Percentiles rank a stretch among this genome's conserved stretches.
Conservation (phyloP, 805 yeast species). For the Sugiyamaella americana region DNA sequence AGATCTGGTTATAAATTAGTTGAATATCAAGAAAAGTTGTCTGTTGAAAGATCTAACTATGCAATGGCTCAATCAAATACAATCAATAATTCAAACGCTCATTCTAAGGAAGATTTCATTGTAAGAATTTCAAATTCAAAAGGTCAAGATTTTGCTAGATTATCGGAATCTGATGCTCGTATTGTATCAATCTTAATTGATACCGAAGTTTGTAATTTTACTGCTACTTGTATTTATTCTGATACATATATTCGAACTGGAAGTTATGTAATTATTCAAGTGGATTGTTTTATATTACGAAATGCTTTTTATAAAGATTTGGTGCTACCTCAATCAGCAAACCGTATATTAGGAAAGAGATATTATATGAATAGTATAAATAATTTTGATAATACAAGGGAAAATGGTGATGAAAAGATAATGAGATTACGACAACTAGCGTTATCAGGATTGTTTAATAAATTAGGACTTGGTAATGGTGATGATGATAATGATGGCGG, state of each 20-base stretch:
- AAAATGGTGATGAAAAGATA: slow-evolving; percentile 48
- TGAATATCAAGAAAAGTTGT: slow-evolving; percentile 28
- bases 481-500: background rate
- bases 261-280: slow-evolving; percentile 63
- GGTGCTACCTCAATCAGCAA: background rate
- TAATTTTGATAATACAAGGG: slow-evolving; percentile 34
- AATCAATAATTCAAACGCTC: background rate
- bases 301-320: background rate
- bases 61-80: slow-evolving; percentile 5
- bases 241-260: slow-evolving; percentile 62
- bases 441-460: slow-evolving; percentile 49
- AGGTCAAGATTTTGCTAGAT: slow-evolving; percentile 64
- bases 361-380: slow-evolving; percentile 5
- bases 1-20: slow-evolving; percentile 30
- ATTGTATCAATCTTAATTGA: slow-evolving; percentile 62
- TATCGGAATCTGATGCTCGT: slow-evolving; percentile 63
- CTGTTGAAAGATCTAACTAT: slow-evolving; percentile 15
- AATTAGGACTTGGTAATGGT: slow-evolving; percentile 31
- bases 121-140: slow-evolving; percentile 29
- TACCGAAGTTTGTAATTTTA: slow-evolving; percentile 46
- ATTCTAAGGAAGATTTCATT: slow-evolving; percentile 22
- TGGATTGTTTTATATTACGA: slow-evolving; percentile 42
- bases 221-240: slow-evolving; percentile 52
- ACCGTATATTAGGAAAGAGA: background rate
- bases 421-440: slow-evolving; percentile 51